Base-by-base conservation (phyloP, 2,329 filamentous ascomycete species). In the Trichophyton mentagrophytes region DNA sequence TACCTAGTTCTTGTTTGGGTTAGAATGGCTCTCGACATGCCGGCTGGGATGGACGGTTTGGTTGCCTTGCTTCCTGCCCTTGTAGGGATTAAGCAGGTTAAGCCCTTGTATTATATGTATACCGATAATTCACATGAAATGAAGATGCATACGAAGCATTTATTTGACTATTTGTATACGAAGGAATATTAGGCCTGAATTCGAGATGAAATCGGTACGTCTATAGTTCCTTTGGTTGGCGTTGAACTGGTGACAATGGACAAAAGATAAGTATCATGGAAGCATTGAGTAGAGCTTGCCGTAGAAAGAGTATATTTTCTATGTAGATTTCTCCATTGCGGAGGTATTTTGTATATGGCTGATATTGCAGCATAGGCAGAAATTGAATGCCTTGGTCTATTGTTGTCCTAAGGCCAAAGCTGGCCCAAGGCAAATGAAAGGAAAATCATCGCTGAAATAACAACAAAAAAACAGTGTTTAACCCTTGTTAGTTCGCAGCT, bases 401-500 rank as follows among this genome's bases (percentile, higher is more conserved):
- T 33, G 40, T 30, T 20, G 44, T 36, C 51, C 25, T 36, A 36
- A 55, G 51, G 51, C 27, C 27, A 55, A 36, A 17, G 51, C 11
- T 38, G 33, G 33, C 27, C 44, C 38, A 53, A 15, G 30, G 38
- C 15, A 51, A 38, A 38, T 38, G 33, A 40, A 42, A 53, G 33
- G 55, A 44, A 20, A 11, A 27, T 36, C 27, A 55, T 36, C 51
- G 51, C 51, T 55, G 13, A 36, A 55, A 55, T 51, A 55, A 17
- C 8, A 55, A 55, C 30, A 25, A 33, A 55, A 22, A n/a, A 58
- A 46, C 30, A 33, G n/a, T 58, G 40, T 47, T 61, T 57, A 61
- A 63, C 62, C 62, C 60, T 63, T 63, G 62, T 63, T 63, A 55
- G 62, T 63, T 63, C 62, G 62, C 60, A 56, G 62, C 62, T 58